Base-by-base conservation (phyloP, 2,329 filamentous ascomycete species). In the Xylariomycetidae sp. region DNA sequence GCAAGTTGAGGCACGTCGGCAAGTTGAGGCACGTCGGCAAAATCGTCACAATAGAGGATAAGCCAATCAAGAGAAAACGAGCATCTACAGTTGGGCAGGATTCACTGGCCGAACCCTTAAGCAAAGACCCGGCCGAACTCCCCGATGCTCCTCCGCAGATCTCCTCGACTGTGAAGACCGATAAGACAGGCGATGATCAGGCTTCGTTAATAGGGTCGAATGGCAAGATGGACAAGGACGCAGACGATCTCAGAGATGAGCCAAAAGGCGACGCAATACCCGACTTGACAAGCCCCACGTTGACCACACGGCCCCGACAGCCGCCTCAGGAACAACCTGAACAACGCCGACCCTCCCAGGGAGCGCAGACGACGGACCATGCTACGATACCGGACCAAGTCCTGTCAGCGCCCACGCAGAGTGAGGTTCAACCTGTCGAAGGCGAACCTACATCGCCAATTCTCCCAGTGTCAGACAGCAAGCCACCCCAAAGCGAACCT, bases 1-100 rank as follows among this genome's bases (percentile, higher is more conserved):
- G 82, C 16, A 84, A 81, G 54, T 65, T 89, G 52, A 80, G 76
- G 52, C 73, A 76, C 40, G 72, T 87, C 24, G 85, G 85, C 25
- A 84, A 81, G 54, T 65, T 89, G 52, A 80, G 76, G 52, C 73
- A 76, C 40, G 72, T 87, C 24, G 85, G 85, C 25, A 79, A 74
- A 46, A 68, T 73, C 42, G 70, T 82, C 23, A 70, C 69, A 2
- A 70, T 79, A 41, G 74, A 80, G 49, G 75, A 79, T 52, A 76
- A 74, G 49, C 66, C 68, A 10, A 53, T 56, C 12, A 60, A 64
- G 42, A 65, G 70, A 57, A 80, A 77, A 54, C 60, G 67, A 37
- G 63, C 64, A 30, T 62, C 63, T 30, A 23, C 34, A 16, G 37
- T 38, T 27, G 52, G 48, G 0, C 31, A 39, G 12, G 52, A 52